Evolutionary conservation across 2,329 filamentous ascomycete genomes (phyloP), one percentile per base, ranked within the genome.

Genomic region (Apiospora hydei): DNA sequence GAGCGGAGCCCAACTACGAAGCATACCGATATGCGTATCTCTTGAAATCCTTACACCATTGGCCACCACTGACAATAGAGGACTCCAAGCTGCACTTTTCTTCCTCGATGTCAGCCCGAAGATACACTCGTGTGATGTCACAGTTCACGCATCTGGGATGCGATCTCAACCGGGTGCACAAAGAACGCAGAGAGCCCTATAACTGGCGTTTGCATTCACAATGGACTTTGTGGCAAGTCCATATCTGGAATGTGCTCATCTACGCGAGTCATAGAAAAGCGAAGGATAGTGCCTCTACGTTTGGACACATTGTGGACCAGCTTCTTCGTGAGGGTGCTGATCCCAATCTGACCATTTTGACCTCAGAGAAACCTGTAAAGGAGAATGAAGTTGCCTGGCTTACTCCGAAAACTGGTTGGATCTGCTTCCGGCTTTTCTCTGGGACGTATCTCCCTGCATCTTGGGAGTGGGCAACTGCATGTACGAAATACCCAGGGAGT

Each of bases 221-320:
- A 21, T 38, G 30, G 53, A 61, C 53, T 8, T n/a, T 38, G 4
- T 57, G 51, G 51, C 26, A 57, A 57, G 8, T 18, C 24, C 21
- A 14, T 26, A 16, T 53, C 3, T 57, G 26, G 6, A 18, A 57
- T 5, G 34, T 57, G 51, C 8, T 24, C 21, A 24, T 7, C 21
- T 10, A 10, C 1, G 47, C 7, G 7, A 24, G 47, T 7, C 4
- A 10, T 8, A 14, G 10, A 13, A 13, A 0, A 1, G 2, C 0
- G 4, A 8, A 24, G 24, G n/a, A 26, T 38, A 4, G 14, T 10
- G 1, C 1, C 14, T 18, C 14, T 34, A 18, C 5, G 3, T 21
- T 61, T 61, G 26, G 53, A 26, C 16, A 57, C 26, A 18, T 38
- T 1, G 18, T 38, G 3, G 53, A 61, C 30, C 53, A 61, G 6